These are phyloP conservation scores for Rhizopus microsporus DNA, from an alignment of 371 early-diverging fungal genomes.

Conservation along the genomic window DNA sequence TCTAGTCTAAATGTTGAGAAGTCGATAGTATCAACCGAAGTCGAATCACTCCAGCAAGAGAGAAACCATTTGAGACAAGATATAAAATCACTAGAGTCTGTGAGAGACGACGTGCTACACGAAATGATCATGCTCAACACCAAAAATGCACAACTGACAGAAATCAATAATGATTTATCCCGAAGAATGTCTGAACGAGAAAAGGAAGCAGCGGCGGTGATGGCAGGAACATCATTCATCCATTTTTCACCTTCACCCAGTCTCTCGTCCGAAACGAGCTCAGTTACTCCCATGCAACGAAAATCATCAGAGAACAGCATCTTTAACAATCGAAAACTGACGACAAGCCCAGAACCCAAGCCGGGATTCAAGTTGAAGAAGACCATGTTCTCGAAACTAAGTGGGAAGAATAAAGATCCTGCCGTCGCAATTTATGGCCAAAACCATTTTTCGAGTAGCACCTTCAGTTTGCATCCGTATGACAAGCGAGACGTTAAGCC, in stretches of 20 bases:
- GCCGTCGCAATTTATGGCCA: slow-evolving; percentile 6
- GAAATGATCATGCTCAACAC: slow-evolving; percentile 58
- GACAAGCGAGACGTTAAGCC: slow-evolving; percentile 4
- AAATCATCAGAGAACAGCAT: slow-evolving; percentile 29
- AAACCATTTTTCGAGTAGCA: slow-evolving; percentile 1
- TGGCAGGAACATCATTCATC: slow-evolving; percentile 30
- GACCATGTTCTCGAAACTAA: slow-evolving; percentile 52
- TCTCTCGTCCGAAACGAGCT: slow-evolving; percentile 21
- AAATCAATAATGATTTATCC: slow-evolving; percentile 57
- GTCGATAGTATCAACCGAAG: slow-evolving; percentile 16
- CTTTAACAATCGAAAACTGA: slow-evolving; percentile 3
- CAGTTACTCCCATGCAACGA: slow-evolving; percentile 16
- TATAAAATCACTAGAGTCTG: slow-evolving; percentile 26
- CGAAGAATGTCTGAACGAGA: slow-evolving; percentile 47
- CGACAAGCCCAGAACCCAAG: slow-evolving; percentile 30
- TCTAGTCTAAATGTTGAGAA: not conserved
- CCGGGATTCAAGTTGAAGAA: slow-evolving; percentile 46
- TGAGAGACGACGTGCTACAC: slow-evolving; percentile 37
- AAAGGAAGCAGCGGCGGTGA: slow-evolving; percentile 35
- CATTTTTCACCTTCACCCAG: slow-evolving; percentile 26
- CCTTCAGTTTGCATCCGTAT: slow-evolving; percentile 4
- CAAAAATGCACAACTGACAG: slow-evolving; percentile 54
- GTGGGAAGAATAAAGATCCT: slow-evolving; percentile 19
- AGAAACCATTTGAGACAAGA: slow-evolving; percentile 28
- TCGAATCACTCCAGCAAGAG: slow-evolving; percentile 33